Base-by-base conservation (phyloP, 495 filamentous ascomycete genomes). In the Penicillium manginii region DNA sequence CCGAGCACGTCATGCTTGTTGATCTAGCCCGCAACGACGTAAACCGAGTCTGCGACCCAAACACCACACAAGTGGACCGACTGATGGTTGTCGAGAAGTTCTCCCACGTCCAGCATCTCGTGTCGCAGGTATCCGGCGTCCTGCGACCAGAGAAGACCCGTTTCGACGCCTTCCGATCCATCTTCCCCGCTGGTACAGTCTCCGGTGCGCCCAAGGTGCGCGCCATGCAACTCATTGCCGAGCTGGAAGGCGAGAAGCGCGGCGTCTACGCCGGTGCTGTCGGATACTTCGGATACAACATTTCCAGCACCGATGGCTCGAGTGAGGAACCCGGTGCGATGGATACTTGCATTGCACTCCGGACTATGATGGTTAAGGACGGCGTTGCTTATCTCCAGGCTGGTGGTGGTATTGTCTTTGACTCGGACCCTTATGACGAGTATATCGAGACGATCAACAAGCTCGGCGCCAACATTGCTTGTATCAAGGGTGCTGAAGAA, bases 1-100 rank as follows among this genome's bases (percentile, higher is more conserved):
- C 94, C 45, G 94, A 98, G 75, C 94, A 97, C 76, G 94, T 98
- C 65, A 98, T 98, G 94, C 81, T 98, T 42, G 94, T 98, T n/a
- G 94, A 98, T 69, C 81, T 98, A 18, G 94, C 94, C 6, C 85
- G 94, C 50, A 98, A 98, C 78, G 94, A 98, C 69, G 83, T 98
- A 55, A 98, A 97, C 74, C 88, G 94, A 11, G 90, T 98, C 14
- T 97, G 93, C 76, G 93, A 97, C 73, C 94, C 94, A 2, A 78
- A 84, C 12, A 90, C 91, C 12, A 96, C 92, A 9, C 84, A 87
- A 46, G 93, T 97, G 8, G 94, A 98, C 74, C 82, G 89, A 3
- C 78, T 98, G 50, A 98, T 98, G 94, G 89, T 92, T 2, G 93
- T 98, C 49, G 92, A 98, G 75, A 87, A 88, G 54, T 98, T 98